phyloP scores from a whole-genome alignment of 306 rosid species.

The Prunus fruticosa region DNA sequence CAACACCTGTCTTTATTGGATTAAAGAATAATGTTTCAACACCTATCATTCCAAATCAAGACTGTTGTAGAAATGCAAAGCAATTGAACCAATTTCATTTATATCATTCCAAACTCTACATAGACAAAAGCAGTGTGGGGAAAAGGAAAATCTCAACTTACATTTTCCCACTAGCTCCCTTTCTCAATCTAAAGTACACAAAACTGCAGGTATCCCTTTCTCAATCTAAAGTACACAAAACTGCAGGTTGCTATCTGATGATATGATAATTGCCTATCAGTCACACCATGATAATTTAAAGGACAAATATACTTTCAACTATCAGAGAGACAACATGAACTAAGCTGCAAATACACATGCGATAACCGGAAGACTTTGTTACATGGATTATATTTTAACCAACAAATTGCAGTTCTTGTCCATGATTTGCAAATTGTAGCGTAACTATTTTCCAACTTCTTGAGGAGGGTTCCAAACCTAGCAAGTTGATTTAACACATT shows the following conservation, averaged over 20 bases:
- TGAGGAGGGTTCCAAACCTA: not conserved
- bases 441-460: not conserved
- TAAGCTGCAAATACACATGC: not conserved
- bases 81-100: not conserved
- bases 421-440: not conserved
- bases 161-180: not conserved
- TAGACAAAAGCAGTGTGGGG: not conserved
- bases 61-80: not conserved
- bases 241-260: not conserved
- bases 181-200: not conserved
- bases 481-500: not conserved
- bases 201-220: not conserved
- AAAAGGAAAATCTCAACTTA: not conserved
- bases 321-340: not conserved
- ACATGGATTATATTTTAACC: not conserved
- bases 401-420: not conserved
- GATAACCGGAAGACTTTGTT: not conserved
- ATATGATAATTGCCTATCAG: not conserved
- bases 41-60: not conserved
- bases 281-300: not conserved
- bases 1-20: not conserved
- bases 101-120: not conserved
- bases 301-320: not conserved
- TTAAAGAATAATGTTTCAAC: no score
- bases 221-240: conserved; percentile 7